These are phyloP conservation scores for Escallonia rubra DNA, from an alignment of 129 eudicot genomes.

Conservation along the genomic window DNA sequence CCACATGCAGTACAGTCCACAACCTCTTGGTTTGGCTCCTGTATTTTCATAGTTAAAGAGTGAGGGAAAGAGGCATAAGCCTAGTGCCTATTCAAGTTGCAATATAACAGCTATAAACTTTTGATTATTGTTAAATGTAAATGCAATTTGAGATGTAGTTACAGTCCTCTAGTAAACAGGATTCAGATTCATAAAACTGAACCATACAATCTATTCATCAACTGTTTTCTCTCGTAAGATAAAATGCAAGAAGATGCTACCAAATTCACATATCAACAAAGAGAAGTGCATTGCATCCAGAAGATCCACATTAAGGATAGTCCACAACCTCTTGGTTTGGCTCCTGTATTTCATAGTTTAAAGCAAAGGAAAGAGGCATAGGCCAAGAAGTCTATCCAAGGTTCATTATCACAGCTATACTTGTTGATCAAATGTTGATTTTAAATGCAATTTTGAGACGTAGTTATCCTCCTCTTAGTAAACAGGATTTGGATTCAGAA, in stretches of 20 bases:
- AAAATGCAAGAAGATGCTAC: too few relatives aligned
- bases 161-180: too few relatives aligned
- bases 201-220: too few relatives aligned
- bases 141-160: too few relatives aligned
- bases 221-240: too few relatives aligned
- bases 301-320: conserved; percentile 85
- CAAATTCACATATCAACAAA: too few relatives aligned
- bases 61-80: not conserved
- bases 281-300: conserved; percentile 27
- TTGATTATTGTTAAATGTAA: too few relatives aligned
- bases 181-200: too few relatives aligned
- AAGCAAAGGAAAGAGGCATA: conserved; percentile 6
- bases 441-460: not conserved
- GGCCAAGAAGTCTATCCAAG: not conserved
- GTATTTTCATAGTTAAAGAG: conserved; percentile 9
- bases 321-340: conserved; percentile 77
- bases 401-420: not conserved
- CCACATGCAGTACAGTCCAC: conserved; percentile 90
- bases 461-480: not conserved
- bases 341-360: conserved; percentile 36
- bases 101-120: too few relatives aligned
- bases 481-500: not conserved
- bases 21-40: conserved; percentile 76
- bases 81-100: too few relatives aligned
- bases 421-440: not conserved